These are phyloP conservation scores for Calamus simplicifolius DNA, from an alignment of 176 grass and related monocot species.

Conservation along the genomic window DNA sequence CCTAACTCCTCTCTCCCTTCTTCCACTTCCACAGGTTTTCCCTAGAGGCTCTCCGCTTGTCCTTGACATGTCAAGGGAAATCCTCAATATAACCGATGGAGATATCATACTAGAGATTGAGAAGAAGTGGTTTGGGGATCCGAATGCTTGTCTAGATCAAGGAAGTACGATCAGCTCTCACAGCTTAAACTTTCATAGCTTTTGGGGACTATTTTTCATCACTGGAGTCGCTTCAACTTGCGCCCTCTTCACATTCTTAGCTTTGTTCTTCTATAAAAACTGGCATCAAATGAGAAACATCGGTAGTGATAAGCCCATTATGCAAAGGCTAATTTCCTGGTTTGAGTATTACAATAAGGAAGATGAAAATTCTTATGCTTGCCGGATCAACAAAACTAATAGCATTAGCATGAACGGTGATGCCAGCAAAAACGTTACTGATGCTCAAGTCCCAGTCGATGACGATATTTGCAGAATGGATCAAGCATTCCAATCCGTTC, in stretches of 20 bases:
- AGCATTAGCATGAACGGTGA: too few species aligned
- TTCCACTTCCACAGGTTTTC: constrained; percentile 27
- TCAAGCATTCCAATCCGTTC: too few species aligned
- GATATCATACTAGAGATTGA: constrained; percentile 25
- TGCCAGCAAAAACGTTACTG: too few species aligned
- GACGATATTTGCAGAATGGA: too few species aligned
- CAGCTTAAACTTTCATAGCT: constrained; percentile 35
- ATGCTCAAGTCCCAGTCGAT: too few species aligned
- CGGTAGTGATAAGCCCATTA: too few species aligned
- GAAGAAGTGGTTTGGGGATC: constrained; percentile 37
- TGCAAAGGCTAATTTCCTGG: too few species aligned
- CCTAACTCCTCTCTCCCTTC: too few species aligned
- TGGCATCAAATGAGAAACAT: constrained; percentile 2
- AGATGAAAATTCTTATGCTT: too few species aligned
- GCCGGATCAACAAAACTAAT: too few species aligned
- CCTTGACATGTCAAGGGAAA: constrained; percentile 35
- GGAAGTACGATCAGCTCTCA: constrained; percentile 5
- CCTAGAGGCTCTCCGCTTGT: constrained; percentile 31
- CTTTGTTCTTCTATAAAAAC: constrained; percentile 26
- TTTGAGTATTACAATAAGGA: too few species aligned
- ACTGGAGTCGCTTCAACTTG: constrained; percentile 28
- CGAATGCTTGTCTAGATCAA: constrained; percentile 18
- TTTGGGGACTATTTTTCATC: constrained; percentile 38
- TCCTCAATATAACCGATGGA: constrained; percentile 46
- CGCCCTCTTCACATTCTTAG: constrained; percentile 28